Conservation (phyloP, 129 eudicot species). For the Tanacetum coccineum region DNA sequence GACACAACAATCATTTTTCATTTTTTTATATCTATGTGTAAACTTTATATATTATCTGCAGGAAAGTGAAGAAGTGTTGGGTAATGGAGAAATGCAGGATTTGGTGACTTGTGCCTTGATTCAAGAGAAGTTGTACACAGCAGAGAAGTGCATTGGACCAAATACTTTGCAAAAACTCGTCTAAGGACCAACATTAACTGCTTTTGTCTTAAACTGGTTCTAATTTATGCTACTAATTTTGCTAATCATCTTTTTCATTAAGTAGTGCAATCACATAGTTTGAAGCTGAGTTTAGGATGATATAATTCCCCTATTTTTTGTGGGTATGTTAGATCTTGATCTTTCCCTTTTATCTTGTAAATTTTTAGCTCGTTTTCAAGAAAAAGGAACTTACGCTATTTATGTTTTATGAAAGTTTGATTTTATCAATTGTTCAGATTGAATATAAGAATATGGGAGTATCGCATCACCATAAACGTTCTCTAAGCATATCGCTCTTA, state of each 20-base stretch:
- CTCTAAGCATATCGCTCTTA: too few species aligned
- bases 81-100: conserved; percentile 26
- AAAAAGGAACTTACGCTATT: conserved; percentile 11
- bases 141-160: conserved; percentile 29
- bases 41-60: too few species aligned
- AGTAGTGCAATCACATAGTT: conserved; percentile 15
- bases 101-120: conserved; percentile 27
- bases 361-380: conserved; percentile 21
- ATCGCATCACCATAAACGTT: too few species aligned
- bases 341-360: conserved; percentile 20
- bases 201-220: background rate
- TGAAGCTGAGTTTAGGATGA: conserved; percentile 19
- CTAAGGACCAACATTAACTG: too few species aligned
- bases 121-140: conserved; percentile 31
- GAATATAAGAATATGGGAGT: too few species aligned
- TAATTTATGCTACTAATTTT: conserved; percentile 8
- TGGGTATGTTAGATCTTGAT: conserved; percentile 28
- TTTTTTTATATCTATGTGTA: too few species aligned
- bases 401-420: background rate
- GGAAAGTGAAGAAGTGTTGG: conserved; percentile 29
- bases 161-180: conserved; percentile 19
- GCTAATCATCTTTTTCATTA: conserved; percentile 13
- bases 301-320: conserved; percentile 15
- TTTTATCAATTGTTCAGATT: background rate
- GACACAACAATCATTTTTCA: too few species aligned